Evolutionary conservation across 176 grass and related monocot genomes (phyloP).

Genomic region (Musa schizocarpa): DNA sequence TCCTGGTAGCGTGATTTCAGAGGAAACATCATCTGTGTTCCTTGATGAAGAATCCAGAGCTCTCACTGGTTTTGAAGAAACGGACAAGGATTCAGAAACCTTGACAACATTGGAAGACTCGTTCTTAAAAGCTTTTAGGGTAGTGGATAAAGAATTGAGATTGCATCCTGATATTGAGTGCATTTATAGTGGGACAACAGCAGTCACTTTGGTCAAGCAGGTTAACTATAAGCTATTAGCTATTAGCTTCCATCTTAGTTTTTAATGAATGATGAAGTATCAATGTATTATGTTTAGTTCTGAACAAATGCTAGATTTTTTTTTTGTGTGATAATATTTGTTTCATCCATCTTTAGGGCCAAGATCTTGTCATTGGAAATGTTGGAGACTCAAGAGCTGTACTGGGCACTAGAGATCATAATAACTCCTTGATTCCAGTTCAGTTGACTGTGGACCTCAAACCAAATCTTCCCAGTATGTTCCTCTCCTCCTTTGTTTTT

Average conservation of each 20-base stretch:
- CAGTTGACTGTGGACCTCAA: constrained; percentile 12
- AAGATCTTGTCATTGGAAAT: constrained; percentile 16
- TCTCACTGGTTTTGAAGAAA: constrained; percentile 23
- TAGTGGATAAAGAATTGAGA: constrained; percentile 77
- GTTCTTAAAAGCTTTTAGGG: constrained; percentile 61
- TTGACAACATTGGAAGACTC: constrained; percentile 49
- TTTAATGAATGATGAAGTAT: not conserved
- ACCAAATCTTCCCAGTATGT: constrained; percentile 12
- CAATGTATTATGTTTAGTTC: no score
- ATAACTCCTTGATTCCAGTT: constrained; percentile 3
- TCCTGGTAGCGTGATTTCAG: constrained; percentile 45
- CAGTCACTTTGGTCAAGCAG: constrained; percentile 87
- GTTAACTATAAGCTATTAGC: constrained; percentile 13
- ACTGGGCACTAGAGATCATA: constrained; percentile 13
- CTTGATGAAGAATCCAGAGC: constrained; percentile 31
- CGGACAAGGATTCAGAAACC: constrained; percentile 33
- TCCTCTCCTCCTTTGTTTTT: not conserved
- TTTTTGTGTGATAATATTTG: not conserved
- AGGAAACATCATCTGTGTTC: constrained; percentile 33
- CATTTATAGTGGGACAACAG: constrained; percentile 83
- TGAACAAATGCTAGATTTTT: no score
- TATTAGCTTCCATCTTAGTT: not conserved
- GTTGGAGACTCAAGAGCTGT: constrained; percentile 16
- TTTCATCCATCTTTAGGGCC: not conserved
- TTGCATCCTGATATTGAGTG: constrained; percentile 59